These are phyloP conservation scores for Pythium sp. DNA, from an alignment of 352 stramenopile genomes.

Conservation along the genomic window DNA sequence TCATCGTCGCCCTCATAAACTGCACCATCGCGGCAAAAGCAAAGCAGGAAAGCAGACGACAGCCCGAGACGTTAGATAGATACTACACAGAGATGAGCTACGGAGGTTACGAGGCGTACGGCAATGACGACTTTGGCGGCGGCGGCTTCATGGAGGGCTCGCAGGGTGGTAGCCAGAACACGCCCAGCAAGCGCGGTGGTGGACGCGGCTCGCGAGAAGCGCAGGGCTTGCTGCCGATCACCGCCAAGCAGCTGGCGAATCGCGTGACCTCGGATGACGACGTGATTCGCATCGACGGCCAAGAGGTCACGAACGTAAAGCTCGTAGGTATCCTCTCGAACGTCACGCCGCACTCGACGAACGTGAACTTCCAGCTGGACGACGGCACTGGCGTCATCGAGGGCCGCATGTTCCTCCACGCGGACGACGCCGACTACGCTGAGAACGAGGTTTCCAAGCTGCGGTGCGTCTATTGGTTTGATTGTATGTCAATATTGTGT, in stretches of 20 bases:
- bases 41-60: neutral
- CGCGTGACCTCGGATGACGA: conserved; percentile 57
- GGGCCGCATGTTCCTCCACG: conserved; percentile 90
- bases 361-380: conserved; percentile 92
- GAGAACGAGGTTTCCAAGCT: conserved; percentile 59
- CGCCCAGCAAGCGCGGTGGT: conserved; percentile 43
- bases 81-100: conserved; percentile 44
- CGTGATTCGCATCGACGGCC: conserved; percentile 81
- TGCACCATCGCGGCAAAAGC: neutral
- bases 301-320: conserved; percentile 87
- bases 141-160: conserved; percentile 72
- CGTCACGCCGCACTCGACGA: conserved; percentile 84
- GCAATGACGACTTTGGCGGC: conserved; percentile 65
- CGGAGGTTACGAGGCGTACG: conserved; percentile 71
- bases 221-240: conserved; percentile 93
- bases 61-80: neutral
- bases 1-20: too few relatives aligned
- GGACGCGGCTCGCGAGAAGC: conserved; percentile 33
- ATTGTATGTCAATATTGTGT: neutral
- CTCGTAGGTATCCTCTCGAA: conserved; percentile 85
- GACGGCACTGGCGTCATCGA: conserved; percentile 92
- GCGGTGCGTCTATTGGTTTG: conserved; percentile 22
- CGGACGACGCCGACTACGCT: conserved; percentile 76
- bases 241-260: conserved; percentile 82
- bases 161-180: conserved; percentile 49